A percentile compares a stretch with the other conserved stretches of the same genome.
Conservation (phyloP, 352 stramenopile genomes). For the Pythium sp. region DNA sequence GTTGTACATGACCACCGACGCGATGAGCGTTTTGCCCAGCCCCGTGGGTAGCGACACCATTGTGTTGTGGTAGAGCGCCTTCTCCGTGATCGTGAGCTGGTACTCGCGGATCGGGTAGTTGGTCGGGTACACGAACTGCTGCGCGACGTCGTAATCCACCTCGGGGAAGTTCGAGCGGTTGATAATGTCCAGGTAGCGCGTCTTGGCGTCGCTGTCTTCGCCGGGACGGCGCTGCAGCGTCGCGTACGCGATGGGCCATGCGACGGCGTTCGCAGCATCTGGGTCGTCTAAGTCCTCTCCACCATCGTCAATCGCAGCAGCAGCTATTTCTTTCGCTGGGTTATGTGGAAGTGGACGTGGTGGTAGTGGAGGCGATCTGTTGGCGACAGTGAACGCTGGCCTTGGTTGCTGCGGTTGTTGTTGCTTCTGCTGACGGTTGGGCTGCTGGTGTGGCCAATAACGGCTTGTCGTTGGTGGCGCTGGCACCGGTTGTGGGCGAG, state of each 20-base stretch:
- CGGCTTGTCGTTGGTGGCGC: not conserved
- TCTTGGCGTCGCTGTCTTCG: conserved; percentile 57
- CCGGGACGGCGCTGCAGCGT: conserved; percentile 26
- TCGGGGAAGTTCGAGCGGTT: conserved; percentile 32
- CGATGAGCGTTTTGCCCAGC: conserved; percentile 99
- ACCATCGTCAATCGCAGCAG: conserved; percentile 3
- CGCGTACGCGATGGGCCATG: conserved; percentile 16
- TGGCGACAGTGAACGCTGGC: not conserved
- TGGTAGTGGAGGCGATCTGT: not conserved
- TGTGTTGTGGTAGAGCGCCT: conserved; percentile 96
- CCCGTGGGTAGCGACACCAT: conserved; percentile 98
- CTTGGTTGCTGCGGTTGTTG: not conserved
- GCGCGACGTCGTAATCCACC: conserved; percentile 61
- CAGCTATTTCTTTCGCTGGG: not conserved
- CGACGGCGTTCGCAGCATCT: not conserved
- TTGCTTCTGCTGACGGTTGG: not conserved
- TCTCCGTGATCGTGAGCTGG: conserved; percentile 93
- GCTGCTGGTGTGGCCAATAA: conserved; percentile 5
- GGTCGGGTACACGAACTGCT: conserved; percentile 84
- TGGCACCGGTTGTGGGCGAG: conserved; percentile 15
- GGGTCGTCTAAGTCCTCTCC: conserved; percentile 9
- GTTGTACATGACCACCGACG: conserved; percentile 99
- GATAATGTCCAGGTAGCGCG: conserved; percentile 51
- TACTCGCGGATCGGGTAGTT: conserved; percentile 94
- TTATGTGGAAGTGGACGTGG: not conserved